phyloP scores from a whole-genome alignment of 768 basidiomycete genomes.

The Mycena filopes region DNA sequence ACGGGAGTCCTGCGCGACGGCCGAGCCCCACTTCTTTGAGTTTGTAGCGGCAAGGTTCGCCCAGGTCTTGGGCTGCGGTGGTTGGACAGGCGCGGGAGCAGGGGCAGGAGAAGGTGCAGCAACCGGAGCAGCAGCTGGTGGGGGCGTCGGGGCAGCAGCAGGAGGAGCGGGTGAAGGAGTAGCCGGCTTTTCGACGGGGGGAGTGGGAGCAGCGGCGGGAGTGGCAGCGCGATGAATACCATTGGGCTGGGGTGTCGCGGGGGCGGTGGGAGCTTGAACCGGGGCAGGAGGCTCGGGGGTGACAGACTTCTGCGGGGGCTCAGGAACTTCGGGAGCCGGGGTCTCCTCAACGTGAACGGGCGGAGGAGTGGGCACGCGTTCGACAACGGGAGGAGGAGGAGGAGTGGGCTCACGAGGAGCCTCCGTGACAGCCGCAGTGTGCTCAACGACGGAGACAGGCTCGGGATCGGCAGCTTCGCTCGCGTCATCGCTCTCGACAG shows the following conservation, averaged over 20 bases:
- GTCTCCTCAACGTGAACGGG: constrained; percentile 50
- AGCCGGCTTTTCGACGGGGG: constrained; percentile 38
- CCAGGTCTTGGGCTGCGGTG: constrained; percentile 83
- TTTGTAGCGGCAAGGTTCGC: constrained; percentile 90
- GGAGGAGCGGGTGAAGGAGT: constrained; percentile 43
- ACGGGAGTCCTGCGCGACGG: constrained; percentile 81
- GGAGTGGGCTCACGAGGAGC: constrained; percentile 53
- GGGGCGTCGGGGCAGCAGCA: constrained; percentile 44
- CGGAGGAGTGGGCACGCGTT: constrained; percentile 41
- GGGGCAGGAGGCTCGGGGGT: constrained; percentile 46
- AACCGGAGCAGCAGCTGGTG: constrained; percentile 41
- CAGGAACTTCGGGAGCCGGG: constrained; percentile 49
- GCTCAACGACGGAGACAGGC: constrained; percentile 43
- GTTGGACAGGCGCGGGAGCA: constrained; percentile 50
- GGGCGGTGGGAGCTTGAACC: constrained; percentile 46
- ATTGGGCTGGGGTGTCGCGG: constrained; percentile 50
- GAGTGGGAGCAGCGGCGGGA: constrained; percentile 43
- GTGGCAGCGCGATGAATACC: constrained; percentile 48
- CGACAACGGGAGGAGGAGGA: constrained; percentile 50
- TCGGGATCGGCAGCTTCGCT: constrained; percentile 53
- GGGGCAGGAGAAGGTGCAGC: constrained; percentile 46
- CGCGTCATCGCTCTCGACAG: constrained; percentile 81
- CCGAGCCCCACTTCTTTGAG: constrained; percentile 84
- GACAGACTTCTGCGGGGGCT: constrained; percentile 28
- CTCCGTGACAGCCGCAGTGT: constrained; percentile 44